Evolutionary conservation across 805 yeast genomes (phyloP), one percentile per base, ranked within the genome.

Genomic region (Starmera caribaea): DNA sequence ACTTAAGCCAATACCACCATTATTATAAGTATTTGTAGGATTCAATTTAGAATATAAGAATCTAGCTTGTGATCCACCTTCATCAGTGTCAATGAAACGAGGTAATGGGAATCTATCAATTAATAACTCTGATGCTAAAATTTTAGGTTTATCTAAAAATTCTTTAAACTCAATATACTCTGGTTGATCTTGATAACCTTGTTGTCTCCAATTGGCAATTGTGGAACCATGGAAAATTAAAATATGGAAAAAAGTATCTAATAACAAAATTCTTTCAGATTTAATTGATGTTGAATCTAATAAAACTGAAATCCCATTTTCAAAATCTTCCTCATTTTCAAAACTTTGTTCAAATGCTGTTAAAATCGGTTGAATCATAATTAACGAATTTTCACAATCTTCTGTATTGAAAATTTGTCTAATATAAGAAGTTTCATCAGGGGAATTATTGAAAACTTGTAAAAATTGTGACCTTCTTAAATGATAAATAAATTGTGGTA

Each of bases 11-110:
- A 45, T 64, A 4, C 65, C 55, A n/a, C 44, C 56, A 50, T 48
- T 64, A 34, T 72, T 64, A 54, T 78, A 76, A 35, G 70, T 69
- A 2, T 78, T 76, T 4, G 82, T 70, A 12, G 87, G 86, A 57
- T 79, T 79, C 49, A 79, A 63, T 57, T 79, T 79, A 3, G 85
- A 79, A 68, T 75, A 74, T 41, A 79, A 63, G 55, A 79, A 79
- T 58, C 87, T 68, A 0, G 86, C 85, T 53, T 79, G 87, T 0
- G 85, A 78, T 4, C 85, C 86, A 40, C 85, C 85, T 54, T 79
- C 85, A 49, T 79, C 84, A 21, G 84, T 76, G 52, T 79, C 85
- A 39, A 79, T 76, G 48, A 78, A 79, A 50, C 87, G 65, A 5
- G 87, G 87, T 45, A 79, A 65, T 39, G 87, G 87, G 64, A 75